Conservation (phyloP, 2,329 filamentous ascomycete genomes). For the Trichocomaceae sp. region DNA sequence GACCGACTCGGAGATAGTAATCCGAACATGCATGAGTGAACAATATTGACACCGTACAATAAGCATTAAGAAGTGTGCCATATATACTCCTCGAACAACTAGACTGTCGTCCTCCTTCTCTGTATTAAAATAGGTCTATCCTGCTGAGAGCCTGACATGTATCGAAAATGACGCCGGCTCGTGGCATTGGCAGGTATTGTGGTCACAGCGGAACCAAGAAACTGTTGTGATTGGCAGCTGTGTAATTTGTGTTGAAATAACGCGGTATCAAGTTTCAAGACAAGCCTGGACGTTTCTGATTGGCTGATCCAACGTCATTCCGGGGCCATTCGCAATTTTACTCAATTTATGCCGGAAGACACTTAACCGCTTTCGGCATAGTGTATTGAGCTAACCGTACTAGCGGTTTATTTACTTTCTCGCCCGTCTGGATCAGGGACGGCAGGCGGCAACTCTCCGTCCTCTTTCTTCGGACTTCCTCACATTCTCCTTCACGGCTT, state of each 20-base stretch:
- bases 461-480: neutral
- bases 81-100: too few relatives aligned
- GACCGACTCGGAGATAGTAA: neutral
- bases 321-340: neutral
- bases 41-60: neutral
- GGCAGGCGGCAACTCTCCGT: neutral
- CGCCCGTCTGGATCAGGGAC: constrained; percentile 6
- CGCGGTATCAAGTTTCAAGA: constrained; percentile 1
- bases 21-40: neutral
- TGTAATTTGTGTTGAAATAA: neutral
- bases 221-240: neutral
- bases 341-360: neutral
- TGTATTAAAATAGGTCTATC: too few relatives aligned
- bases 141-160: too few relatives aligned
- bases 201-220: neutral
- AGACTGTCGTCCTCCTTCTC: neutral
- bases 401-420: neutral
- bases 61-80: neutral
- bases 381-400: neutral
- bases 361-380: neutral
- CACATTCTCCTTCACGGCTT: neutral
- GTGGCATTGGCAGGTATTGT: neutral
- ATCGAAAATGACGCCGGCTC: neutral
- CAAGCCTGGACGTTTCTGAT: neutral
- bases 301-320: neutral